Evolutionary conservation across 495 filamentous ascomycete species (phyloP), one percentile per base, ranked within the genome.

Genomic region (Trichoderma erinaceum): DNA sequence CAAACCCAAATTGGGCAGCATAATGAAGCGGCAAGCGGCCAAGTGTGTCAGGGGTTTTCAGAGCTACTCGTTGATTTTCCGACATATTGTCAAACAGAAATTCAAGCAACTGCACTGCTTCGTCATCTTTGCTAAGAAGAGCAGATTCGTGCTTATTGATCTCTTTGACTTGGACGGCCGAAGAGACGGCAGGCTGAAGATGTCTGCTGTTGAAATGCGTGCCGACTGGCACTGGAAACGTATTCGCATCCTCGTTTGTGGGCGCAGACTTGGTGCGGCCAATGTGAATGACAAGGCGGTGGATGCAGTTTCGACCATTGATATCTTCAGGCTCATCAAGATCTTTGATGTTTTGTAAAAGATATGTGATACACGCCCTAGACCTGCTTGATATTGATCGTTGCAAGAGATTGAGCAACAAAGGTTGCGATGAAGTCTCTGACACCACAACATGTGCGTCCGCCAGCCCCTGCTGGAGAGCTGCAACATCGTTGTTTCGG

Each of bases 11-110:
- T 78, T 97, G 92, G 0, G 95, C 95, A 4, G 92, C 94, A 76
- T 99, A 99, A 74, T 99, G 95, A 35, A 99, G 81, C 32, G 95
- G 92, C 43, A 92, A 87, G 12, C 95, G 91, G 6, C 92, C 93
- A 64, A 93, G 90, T 2, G 86, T 74, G 79, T 99, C 95, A 67
- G 82, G 87, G 25, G 83, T 83, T 58, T 83, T 78, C 27, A 99
- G 75, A 4, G 90, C 88, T n/a, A 72, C 65, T 13, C 89, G 84
- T 69, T 98, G 95, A 13, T 84, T 74, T 2, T 85, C 83, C n/a
- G 80, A 82, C 50, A 99, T 82, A 8, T 83, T 77, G 27, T 92
- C 86, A 16, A 99, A 80, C 23, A 97, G 73, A 74, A 89, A 90
- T 21, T 83, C 77, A 25, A 99, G 75, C n/a, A 96, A 78, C 68